Evolutionary conservation across 805 yeast species (phyloP).

Genomic region (Starmera pachycereana): DNA sequence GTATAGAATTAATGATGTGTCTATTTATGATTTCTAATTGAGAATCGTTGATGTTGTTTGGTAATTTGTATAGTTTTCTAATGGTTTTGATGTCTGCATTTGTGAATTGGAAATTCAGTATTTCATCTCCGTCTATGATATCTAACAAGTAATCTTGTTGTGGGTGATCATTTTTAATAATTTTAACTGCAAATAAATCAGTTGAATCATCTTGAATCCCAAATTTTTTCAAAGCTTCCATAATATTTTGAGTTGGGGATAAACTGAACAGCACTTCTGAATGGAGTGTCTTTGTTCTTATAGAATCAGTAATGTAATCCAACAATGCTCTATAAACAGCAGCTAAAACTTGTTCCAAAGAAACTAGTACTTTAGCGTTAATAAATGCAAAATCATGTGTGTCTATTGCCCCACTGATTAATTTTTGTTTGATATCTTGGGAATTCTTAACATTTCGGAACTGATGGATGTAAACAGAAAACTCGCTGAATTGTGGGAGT

Average conservation of each 20-base stretch:
- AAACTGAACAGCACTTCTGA: slow-evolving; percentile 63
- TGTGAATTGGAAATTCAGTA: too few relatives aligned
- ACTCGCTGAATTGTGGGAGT: slow-evolving; percentile 38
- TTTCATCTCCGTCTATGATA: slow-evolving; percentile 24
- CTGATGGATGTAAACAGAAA: slow-evolving; percentile 28
- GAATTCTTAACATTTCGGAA: slow-evolving; percentile 37
- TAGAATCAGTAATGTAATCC: slow-evolving; percentile 34
- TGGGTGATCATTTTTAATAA: slow-evolving; percentile 20
- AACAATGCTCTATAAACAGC: slow-evolving; percentile 51
- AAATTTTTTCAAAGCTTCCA: slow-evolving; percentile 60
- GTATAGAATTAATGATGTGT: slow-evolving; percentile 32
- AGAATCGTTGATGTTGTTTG: slow-evolving; percentile 4
- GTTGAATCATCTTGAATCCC: slow-evolving; percentile 48
- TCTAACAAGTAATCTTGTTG: slow-evolving; percentile 10
- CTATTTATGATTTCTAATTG: too few relatives aligned
- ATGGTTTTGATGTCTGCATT: too few relatives aligned
- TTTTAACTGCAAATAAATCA: slow-evolving; percentile 41
- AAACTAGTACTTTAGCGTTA: slow-evolving; percentile 45
- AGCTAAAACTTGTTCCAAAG: slow-evolving; percentile 50
- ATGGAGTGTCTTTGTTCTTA: slow-evolving; percentile 56
- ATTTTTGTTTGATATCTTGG: slow-evolving; percentile 31
- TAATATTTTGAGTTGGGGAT: slow-evolving; percentile 60
- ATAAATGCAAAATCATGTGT: slow-evolving; percentile 46
- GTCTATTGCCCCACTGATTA: slow-evolving; percentile 32
- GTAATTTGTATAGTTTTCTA: too few relatives aligned